Evolutionary conservation across 2,329 filamentous ascomycete species (phyloP).

Genomic region (Trichoderma cornu-damae): DNA sequence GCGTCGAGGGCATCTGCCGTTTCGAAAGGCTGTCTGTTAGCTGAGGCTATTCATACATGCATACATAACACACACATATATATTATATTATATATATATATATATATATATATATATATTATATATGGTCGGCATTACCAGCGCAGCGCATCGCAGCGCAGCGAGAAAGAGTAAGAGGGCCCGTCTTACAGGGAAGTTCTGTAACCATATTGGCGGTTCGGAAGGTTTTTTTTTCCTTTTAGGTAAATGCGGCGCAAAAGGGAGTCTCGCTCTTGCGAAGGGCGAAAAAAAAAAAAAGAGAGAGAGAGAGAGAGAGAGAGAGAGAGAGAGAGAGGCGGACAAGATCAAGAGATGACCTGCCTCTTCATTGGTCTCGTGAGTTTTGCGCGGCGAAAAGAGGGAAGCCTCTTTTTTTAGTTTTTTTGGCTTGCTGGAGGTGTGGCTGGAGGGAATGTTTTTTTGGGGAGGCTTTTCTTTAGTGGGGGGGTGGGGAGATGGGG

Average conservation of each 20-base stretch:
- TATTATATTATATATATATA: too few species aligned
- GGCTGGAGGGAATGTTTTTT: neutral
- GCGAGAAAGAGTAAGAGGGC: neutral
- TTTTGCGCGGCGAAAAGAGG: too few species aligned
- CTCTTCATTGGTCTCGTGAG: constrained; percentile 16
- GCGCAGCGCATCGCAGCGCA: neutral
- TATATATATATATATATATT: too few species aligned
- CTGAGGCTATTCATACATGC: neutral
- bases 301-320: neutral
- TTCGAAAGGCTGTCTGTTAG: neutral
- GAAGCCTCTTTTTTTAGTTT: too few species aligned
- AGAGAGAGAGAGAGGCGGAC: neutral
- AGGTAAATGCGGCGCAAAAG: constrained; percentile 8
- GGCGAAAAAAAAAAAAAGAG: neutral
- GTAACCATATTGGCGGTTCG: constrained; percentile 39
- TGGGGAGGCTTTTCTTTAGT: too few species aligned
- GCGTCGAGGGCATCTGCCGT: constrained; percentile 86
- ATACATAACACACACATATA: too few species aligned
- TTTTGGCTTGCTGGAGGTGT: neutral
- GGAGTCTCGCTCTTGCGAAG: neutral
- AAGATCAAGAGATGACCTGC: neutral
- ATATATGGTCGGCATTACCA: too few species aligned
- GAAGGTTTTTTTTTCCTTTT: neutral
- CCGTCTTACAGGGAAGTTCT: constrained; percentile 45
- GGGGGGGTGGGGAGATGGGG: too few species aligned